Conservation (phyloP, 1,139 yeast species). For the Diutina pseudorugosa region DNA sequence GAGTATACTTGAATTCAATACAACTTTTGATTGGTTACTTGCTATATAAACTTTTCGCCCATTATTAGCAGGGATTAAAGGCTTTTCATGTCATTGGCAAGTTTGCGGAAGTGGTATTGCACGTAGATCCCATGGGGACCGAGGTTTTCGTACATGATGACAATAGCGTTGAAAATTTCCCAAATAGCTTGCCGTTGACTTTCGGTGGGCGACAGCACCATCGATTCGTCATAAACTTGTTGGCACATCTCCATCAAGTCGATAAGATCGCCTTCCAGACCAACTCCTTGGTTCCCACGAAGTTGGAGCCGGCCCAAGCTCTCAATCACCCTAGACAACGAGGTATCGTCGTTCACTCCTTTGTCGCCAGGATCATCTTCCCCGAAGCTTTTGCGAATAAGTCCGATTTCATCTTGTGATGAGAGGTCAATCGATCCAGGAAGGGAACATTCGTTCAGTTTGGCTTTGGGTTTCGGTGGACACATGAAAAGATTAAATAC, state of each 20-base stretch:
- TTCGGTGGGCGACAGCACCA: background rate
- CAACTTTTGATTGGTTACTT: no score
- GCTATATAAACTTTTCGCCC: no score
- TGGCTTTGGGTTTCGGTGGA: no score
- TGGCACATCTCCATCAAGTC: background rate
- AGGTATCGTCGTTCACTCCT: background rate
- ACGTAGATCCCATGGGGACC: background rate
- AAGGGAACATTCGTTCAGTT: no score
- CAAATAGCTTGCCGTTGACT: background rate
- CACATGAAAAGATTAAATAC: no score
- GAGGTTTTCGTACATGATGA: background rate
- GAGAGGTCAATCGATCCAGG: no score
- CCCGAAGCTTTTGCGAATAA: no score
- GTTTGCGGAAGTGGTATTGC: background rate
- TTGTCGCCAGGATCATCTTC: no score
- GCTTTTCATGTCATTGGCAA: no score
- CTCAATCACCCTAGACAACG: background rate
- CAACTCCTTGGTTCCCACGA: background rate
- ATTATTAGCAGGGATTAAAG: no score
- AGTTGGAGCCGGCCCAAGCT: background rate
- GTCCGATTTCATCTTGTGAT: no score
- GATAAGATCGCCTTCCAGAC: background rate
- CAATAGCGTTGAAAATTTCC: background rate
- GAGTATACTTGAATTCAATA: no score
- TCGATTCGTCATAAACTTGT: background rate